Conservation (phyloP, 2,329 filamentous ascomycete genomes). For the Aphanocladium album region DNA sequence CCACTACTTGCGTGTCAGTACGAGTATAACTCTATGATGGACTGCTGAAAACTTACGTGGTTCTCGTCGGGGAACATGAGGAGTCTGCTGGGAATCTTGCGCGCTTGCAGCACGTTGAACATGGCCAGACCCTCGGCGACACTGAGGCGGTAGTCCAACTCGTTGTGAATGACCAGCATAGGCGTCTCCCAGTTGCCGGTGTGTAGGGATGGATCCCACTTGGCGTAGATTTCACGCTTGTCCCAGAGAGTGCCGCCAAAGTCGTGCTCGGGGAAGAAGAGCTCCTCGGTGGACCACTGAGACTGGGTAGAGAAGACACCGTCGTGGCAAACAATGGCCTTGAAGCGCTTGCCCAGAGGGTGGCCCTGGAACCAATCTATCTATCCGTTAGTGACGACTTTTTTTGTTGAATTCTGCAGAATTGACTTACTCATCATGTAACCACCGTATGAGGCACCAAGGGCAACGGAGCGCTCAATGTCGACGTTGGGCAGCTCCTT, state of each 20-base stretch:
- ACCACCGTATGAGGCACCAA: constrained; percentile 71
- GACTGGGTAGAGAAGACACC: constrained; percentile 71
- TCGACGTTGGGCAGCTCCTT: constrained; percentile 64
- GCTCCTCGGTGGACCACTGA: constrained; percentile 60
- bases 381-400: not conserved
- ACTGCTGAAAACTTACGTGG: constrained; percentile 34
- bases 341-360: constrained; percentile 75
- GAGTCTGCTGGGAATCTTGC: constrained; percentile 70
- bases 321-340: constrained; percentile 83
- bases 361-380: constrained; percentile 86
- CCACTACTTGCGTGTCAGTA: constrained; percentile 46
- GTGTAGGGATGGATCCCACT: constrained; percentile 63
- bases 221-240: constrained; percentile 58
- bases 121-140: constrained; percentile 79
- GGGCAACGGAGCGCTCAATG: constrained; percentile 61
- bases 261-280: constrained; percentile 67
- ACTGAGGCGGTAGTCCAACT: constrained; percentile 82
- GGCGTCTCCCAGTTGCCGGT: constrained; percentile 76
- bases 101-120: constrained; percentile 79
- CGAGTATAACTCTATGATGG: not conserved
- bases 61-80: constrained; percentile 76
- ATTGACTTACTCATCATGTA: constrained; percentile 63
- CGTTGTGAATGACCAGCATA: constrained; percentile 81
- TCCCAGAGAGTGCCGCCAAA: constrained; percentile 60
- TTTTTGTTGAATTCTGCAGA: not conserved